These are phyloP conservation scores for Daucus carota DNA, from an alignment of 129 eudicot species.

Conservation along the genomic window DH1_v3.0 NC_030381.2:47585001-47585500, in stretches of 20 bases:
- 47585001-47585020: slow-evolving; percentile 47
- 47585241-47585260: slow-evolving; percentile 49
- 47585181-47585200: slow-evolving; percentile 64
- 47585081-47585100: slow-evolving; percentile 22
- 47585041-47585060: slow-evolving; percentile 31
- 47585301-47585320: slow-evolving; percentile 66
- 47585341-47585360: not conserved
- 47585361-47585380: not conserved
- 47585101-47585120: slow-evolving; percentile 17
- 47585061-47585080: slow-evolving; percentile 11
- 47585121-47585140: slow-evolving; percentile 32
- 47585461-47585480: not conserved
- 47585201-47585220: slow-evolving; percentile 71
- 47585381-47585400: not conserved
- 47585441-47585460: not conserved
- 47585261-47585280: slow-evolving; percentile 75
- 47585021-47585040: slow-evolving; percentile 67
- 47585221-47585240: slow-evolving; percentile 87
- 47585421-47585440: too few species aligned
- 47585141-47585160: slow-evolving; percentile 18
- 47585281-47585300: slow-evolving; percentile 69
- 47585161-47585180: slow-evolving; percentile 54
- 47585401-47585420: not conserved
- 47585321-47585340: slow-evolving; percentile 57
- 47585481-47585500: not conserved